Conservation (phyloP, 1,139 yeast genomes). For the Debaryomycetaceae sp. region DNA sequence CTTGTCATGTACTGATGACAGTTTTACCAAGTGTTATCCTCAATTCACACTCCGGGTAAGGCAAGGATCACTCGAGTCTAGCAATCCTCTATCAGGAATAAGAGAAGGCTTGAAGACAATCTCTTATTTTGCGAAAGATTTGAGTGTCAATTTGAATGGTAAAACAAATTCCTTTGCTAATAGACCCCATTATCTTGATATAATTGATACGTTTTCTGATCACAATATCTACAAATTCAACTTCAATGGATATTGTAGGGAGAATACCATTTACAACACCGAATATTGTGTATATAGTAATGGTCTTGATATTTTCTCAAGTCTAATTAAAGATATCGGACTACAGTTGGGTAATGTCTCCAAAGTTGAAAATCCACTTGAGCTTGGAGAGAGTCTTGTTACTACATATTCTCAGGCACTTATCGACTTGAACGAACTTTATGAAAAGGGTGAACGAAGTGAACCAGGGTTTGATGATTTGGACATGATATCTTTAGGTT, state of each 20-base stretch:
- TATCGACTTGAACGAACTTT: slow-evolving; percentile 1
- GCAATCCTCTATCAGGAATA: slow-evolving; percentile 33
- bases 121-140: slow-evolving; percentile 55
- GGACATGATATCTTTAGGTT: slow-evolving; percentile 1
- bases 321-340: slow-evolving; percentile 49
- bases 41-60: slow-evolving; percentile 40
- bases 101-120: slow-evolving; percentile 50
- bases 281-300: slow-evolving; percentile 31
- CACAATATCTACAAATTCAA: slow-evolving; percentile 41
- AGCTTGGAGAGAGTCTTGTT: slow-evolving; percentile 41
- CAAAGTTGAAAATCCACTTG: slow-evolving; percentile 29
- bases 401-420: slow-evolving; percentile 22
- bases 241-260: slow-evolving; percentile 49
- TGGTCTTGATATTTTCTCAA: slow-evolving; percentile 47
- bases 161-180: slow-evolving; percentile 15
- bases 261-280: slow-evolving; percentile 15
- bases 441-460: background rate
- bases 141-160: slow-evolving; percentile 30
- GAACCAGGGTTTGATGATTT: slow-evolving; percentile 1
- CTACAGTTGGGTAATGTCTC: slow-evolving; percentile 43
- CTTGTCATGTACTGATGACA: slow-evolving; percentile 9
- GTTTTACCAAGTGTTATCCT: slow-evolving; percentile 34
- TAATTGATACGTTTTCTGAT: slow-evolving; percentile 45
- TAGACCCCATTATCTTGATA: slow-evolving; percentile 15
- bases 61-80: slow-evolving; percentile 33